Conservation (phyloP, 805 yeast genomes). For the Ogataea pilisensis region DNA sequence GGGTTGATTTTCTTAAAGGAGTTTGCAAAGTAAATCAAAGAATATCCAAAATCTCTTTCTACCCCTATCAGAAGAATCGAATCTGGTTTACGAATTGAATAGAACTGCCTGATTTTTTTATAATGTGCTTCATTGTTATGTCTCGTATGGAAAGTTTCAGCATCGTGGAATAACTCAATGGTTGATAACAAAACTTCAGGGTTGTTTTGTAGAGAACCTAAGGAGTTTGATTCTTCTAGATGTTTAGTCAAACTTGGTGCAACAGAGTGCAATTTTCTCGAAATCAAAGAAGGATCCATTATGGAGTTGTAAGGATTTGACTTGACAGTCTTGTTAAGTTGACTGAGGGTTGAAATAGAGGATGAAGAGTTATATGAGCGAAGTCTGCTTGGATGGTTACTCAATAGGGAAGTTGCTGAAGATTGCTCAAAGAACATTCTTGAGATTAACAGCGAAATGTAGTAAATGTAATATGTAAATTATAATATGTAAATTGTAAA, state of each 20-base stretch:
- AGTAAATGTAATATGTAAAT: too few species aligned
- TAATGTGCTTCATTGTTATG: conserved; percentile 2
- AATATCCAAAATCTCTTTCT: conserved; percentile 21
- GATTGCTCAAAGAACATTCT: not conserved
- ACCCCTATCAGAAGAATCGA: conserved; percentile 14
- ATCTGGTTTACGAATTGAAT: conserved; percentile 7
- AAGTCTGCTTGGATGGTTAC: not conserved
- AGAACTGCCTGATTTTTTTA: not conserved
- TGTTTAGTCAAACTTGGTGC: not conserved
- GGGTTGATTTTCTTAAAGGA: conserved; percentile 11
- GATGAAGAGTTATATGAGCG: not conserved
- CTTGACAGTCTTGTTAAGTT: not conserved
- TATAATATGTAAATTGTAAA: not conserved
- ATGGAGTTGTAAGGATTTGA: not conserved
- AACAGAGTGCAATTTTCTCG: not conserved
- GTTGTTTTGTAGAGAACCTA: conserved; percentile 12
- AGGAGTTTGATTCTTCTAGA: conserved; percentile 5
- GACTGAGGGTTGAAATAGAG: not conserved
- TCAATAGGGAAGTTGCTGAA: not conserved
- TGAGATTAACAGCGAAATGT: not conserved
- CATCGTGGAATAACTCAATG: conserved; percentile 14
- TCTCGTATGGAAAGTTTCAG: conserved; percentile 1
- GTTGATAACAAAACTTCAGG: conserved; percentile 19
- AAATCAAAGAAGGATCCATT: not conserved
- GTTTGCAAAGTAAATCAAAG: conserved; percentile 17